These are phyloP conservation scores for Aureobasidium sp. DNA, from an alignment of 2,329 filamentous ascomycete species.

Conservation along the genomic window DNA sequence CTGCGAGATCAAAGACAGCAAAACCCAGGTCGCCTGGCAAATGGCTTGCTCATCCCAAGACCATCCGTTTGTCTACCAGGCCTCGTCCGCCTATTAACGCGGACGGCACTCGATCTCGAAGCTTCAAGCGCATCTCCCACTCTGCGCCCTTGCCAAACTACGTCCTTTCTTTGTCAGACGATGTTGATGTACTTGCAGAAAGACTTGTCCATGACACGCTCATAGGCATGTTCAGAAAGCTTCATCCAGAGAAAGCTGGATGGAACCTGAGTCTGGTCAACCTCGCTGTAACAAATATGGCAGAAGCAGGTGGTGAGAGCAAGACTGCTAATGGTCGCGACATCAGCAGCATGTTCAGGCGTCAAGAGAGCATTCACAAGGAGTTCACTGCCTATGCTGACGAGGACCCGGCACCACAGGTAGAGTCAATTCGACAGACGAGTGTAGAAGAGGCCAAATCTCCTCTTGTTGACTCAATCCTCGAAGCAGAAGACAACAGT, in stretches of 20 bases:
- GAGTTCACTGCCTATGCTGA: constrained; percentile 54
- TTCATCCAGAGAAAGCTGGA: constrained; percentile 58
- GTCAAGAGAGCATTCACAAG: constrained; percentile 59
- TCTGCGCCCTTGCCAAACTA: constrained; percentile 66
- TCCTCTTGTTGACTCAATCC: not conserved
- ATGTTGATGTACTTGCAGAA: constrained; percentile 52
- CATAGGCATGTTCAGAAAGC: constrained; percentile 61
- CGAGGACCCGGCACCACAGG: not conserved
- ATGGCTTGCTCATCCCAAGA: constrained; percentile 77
- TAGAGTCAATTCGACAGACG: not conserved
- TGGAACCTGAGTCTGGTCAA: constrained; percentile 84
- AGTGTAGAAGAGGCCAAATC: not conserved
- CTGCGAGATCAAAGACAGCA: not conserved
- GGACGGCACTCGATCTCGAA: constrained; percentile 47
- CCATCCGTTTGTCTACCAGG: constrained; percentile 70
- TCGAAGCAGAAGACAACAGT: not conserved
- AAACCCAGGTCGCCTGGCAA: constrained; percentile 18
- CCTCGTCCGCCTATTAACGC: constrained; percentile 46
- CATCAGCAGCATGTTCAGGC: constrained; percentile 73
- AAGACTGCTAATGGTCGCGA: constrained; percentile 52
- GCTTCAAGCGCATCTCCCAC: constrained; percentile 63
- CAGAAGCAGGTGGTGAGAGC: constrained; percentile 34
- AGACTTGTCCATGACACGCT: constrained; percentile 61
- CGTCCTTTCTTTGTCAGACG: constrained; percentile 55
- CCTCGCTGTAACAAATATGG: constrained; percentile 80